Percentiles rank a stretch among this genome's conserved stretches.
These are phyloP conservation scores for Quercus berberidifolia DNA, from an alignment of 306 rosid species.

Conservation along the genomic window DNA sequence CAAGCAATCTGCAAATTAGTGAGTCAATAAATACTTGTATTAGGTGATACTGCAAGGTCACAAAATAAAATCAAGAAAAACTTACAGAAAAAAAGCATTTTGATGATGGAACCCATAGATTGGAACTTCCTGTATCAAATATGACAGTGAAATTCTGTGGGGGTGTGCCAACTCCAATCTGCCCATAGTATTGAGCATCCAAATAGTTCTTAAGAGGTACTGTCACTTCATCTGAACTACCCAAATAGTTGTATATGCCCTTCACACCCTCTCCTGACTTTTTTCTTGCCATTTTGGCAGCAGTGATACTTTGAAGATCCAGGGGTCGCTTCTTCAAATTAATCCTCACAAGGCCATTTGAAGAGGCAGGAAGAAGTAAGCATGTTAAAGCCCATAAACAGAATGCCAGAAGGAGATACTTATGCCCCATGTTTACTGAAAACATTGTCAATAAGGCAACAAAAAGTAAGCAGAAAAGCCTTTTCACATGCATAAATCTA, in stretches of 20 bases:
- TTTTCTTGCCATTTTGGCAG: constrained; percentile 42
- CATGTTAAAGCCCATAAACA: constrained; percentile 59
- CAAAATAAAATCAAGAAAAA: constrained; percentile 17
- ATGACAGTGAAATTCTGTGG: constrained; percentile 76
- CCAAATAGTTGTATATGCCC: constrained; percentile 20
- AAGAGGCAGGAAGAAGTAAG: constrained; percentile 54
- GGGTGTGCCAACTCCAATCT: constrained; percentile 86
- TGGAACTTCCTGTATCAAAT: constrained; percentile 87
- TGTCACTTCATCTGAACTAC: constrained; percentile 37
- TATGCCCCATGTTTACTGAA: constrained; percentile 46
- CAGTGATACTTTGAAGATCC: constrained; percentile 55
- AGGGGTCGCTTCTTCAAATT: constrained; percentile 62
- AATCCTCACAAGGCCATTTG: constrained; percentile 57
- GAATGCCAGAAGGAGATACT: constrained; percentile 38
- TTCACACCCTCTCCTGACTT: constrained; percentile 18
- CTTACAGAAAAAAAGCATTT: constrained; percentile 78
- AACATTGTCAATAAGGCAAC: constrained; percentile 28
- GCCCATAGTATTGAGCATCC: constrained; percentile 88
- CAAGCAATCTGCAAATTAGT: constrained; percentile 57
- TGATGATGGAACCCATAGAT: constrained; percentile 86
- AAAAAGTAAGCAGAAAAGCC: constrained; percentile 13
- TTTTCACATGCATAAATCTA: background rate
- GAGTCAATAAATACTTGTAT: constrained; percentile 3
- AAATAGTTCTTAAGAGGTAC: constrained; percentile 65
- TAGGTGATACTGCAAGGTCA: background rate